Conservation (phyloP, 768 basidiomycete genomes). For the Boletus pseudopeckii region DNA sequence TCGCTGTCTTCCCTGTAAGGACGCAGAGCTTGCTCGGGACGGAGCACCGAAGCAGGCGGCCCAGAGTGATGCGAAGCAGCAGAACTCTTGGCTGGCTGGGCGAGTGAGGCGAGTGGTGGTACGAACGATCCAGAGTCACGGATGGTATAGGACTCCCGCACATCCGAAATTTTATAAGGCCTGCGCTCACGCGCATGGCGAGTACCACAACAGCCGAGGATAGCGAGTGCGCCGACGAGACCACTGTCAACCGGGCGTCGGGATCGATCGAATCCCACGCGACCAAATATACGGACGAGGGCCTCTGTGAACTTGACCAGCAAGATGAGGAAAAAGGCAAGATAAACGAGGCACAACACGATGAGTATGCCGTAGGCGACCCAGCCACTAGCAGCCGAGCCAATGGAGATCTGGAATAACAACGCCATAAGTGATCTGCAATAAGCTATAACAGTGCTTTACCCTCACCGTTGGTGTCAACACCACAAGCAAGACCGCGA, state of each 20-base stretch:
- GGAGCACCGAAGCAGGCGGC: slow-evolving; percentile 67
- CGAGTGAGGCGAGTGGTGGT: slow-evolving; percentile 38
- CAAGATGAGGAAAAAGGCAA: slow-evolving; percentile 80
- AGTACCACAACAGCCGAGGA: slow-evolving; percentile 64
- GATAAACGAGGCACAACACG: slow-evolving; percentile 77
- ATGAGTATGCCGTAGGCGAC: slow-evolving; percentile 90
- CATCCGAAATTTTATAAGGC: slow-evolving; percentile 24
- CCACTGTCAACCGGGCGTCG: slow-evolving; percentile 79
- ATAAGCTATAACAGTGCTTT: not conserved
- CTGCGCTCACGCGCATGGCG: slow-evolving; percentile 33
- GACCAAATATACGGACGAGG: slow-evolving; percentile 68
- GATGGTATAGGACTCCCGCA: slow-evolving; percentile 25
- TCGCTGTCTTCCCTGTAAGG: slow-evolving; percentile 80
- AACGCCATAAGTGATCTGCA: slow-evolving; percentile 10
- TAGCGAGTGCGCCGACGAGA: slow-evolving; percentile 76
- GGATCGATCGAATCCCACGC: slow-evolving; percentile 81
- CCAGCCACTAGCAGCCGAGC: slow-evolving; percentile 81
- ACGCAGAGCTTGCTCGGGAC: slow-evolving; percentile 73
- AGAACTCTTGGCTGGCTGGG: slow-evolving; percentile 26
- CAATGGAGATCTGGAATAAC: slow-evolving; percentile 70
- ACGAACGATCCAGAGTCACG: slow-evolving; percentile 49
- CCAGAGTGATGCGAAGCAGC: slow-evolving; percentile 39
- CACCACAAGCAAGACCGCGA: slow-evolving; percentile 88
- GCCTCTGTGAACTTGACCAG: slow-evolving; percentile 84
- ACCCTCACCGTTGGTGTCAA: slow-evolving; percentile 77